phyloP scores from a whole-genome alignment of 2,329 filamentous ascomycete genomes.

The Byssothecium circinans region DNA sequence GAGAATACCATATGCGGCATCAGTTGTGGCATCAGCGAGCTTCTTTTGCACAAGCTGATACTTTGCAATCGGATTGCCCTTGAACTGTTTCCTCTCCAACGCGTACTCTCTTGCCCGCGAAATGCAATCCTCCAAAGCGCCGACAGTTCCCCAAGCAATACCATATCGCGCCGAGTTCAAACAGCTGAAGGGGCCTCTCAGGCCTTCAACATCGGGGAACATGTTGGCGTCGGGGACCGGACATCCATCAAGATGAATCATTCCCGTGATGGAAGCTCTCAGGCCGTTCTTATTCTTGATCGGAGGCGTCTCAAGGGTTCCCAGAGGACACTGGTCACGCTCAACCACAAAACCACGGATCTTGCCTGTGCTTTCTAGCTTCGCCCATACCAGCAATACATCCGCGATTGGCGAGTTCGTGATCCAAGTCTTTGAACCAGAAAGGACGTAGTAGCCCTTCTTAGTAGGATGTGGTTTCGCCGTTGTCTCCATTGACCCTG shows the following conservation, averaged over 20 bases:
- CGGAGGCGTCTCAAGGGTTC: slow-evolving; percentile 85
- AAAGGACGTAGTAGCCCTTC: slow-evolving; percentile 77
- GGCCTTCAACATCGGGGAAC: slow-evolving; percentile 86
- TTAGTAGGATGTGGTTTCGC: slow-evolving; percentile 84
- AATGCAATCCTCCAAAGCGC: slow-evolving; percentile 91
- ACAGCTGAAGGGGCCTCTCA: slow-evolving; percentile 88
- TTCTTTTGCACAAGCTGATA: slow-evolving; percentile 99
- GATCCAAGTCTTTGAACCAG: slow-evolving; percentile 91
- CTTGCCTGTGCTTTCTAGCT: slow-evolving; percentile 86
- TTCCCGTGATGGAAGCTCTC: slow-evolving; percentile 89
- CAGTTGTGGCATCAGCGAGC: slow-evolving; percentile 86
- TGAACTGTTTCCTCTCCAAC: slow-evolving; percentile 95
- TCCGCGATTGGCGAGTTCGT: slow-evolving; percentile 91
- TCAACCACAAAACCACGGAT: slow-evolving; percentile 93
- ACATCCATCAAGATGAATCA: slow-evolving; percentile 93
- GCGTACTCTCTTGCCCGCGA: slow-evolving; percentile 78
- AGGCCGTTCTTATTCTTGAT: slow-evolving; percentile 96
- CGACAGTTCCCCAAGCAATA: slow-evolving; percentile 91
- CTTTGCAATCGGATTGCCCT: slow-evolving; percentile 88
- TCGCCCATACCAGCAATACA: slow-evolving; percentile 87
- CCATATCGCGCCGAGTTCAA: slow-evolving; percentile 92
- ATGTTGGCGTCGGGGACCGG: slow-evolving; percentile 90
- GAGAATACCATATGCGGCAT: slow-evolving; percentile 87
- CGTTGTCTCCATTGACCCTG: slow-evolving; percentile 84
- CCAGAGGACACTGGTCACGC: slow-evolving; percentile 78